Evolutionary conservation across 495 filamentous ascomycete genomes (phyloP).

Genomic region (Aspergillus egyptiacus): DNA sequence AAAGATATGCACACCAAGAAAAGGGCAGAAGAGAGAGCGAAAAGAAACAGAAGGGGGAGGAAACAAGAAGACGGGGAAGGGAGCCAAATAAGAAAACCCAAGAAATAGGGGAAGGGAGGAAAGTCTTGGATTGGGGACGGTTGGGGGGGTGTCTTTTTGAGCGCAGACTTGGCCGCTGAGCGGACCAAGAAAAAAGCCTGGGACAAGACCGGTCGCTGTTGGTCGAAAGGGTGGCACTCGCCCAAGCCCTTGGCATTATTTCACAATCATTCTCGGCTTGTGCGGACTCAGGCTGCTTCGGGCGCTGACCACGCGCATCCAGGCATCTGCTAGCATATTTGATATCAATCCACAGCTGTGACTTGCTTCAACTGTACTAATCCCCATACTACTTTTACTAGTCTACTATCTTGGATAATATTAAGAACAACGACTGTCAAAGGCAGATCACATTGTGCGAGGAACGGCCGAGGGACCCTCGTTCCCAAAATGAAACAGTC

Average conservation of each 20-base stretch:
- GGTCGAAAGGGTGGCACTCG: constrained; percentile 3
- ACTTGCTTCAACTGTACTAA: too few relatives aligned
- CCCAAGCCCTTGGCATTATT: not conserved
- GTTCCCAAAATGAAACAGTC: not conserved
- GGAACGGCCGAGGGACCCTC: not conserved
- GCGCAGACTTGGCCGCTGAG: constrained; percentile 27
- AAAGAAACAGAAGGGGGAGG: constrained; percentile 5
- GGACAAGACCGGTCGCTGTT: constrained; percentile 20
- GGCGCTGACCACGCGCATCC: too few relatives aligned
- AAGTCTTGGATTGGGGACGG: constrained; percentile 23
- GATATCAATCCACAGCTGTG: too few relatives aligned
- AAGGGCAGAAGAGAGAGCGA: constrained; percentile 1
- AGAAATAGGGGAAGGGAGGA: constrained; percentile 20
- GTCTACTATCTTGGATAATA: not conserved
- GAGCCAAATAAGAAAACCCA: constrained; percentile 14
- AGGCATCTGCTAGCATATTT: too few relatives aligned
- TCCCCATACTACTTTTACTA: not conserved
- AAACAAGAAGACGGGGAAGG: constrained; percentile 13
- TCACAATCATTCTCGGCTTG: too few relatives aligned
- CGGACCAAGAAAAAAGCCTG: constrained; percentile 39
- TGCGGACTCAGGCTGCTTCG: not conserved
- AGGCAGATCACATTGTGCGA: not conserved
- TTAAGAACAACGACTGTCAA: not conserved
- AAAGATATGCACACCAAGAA: not conserved
- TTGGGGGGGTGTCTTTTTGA: too few relatives aligned